These are phyloP conservation scores for Dalbergia cochinchinensis DNA, from an alignment of 306 rosid species.

Conservation along the genomic window DNA sequence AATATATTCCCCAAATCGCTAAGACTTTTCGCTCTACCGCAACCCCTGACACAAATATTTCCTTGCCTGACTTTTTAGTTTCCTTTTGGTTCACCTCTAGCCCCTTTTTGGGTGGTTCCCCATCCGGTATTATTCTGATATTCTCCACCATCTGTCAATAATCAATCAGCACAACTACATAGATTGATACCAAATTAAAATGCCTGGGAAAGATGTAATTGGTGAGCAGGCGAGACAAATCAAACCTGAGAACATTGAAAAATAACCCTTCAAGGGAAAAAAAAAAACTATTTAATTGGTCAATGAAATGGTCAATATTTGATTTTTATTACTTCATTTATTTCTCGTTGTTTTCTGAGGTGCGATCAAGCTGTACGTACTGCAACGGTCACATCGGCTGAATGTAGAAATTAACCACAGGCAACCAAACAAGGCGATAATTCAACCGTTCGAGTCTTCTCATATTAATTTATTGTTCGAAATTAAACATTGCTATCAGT, in stretches of 20 bases:
- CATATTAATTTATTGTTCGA: slow-evolving; percentile 1
- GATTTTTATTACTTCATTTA: background rate
- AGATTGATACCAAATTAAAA: slow-evolving; percentile 47
- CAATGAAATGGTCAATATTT: slow-evolving; percentile 7
- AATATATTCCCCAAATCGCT: slow-evolving; percentile 54
- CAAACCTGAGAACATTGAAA: background rate
- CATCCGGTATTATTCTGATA: slow-evolving; percentile 37
- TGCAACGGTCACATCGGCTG: slow-evolving; percentile 10
- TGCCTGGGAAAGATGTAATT: background rate
- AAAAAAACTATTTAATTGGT: background rate
- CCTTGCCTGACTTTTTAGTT: background rate
- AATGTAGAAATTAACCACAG: slow-evolving; percentile 15
- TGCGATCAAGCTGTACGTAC: slow-evolving; percentile 36
- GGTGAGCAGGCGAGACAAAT: background rate
- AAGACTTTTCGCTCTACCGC: slow-evolving; percentile 26
- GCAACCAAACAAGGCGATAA: background rate
- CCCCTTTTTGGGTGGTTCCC: slow-evolving; percentile 43
- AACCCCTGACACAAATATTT: slow-evolving; percentile 48
- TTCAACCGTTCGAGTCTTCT: background rate
- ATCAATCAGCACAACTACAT: slow-evolving; percentile 44
- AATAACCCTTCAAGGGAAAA: background rate
- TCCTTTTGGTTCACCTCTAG: background rate
- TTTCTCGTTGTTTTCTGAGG: slow-evolving; percentile 17
- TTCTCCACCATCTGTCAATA: slow-evolving; percentile 49
- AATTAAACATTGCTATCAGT: background rate